These are phyloP conservation scores for Neurospora sp. DNA, from an alignment of 2,329 filamentous ascomycete species.

Conservation along the genomic window DNA sequence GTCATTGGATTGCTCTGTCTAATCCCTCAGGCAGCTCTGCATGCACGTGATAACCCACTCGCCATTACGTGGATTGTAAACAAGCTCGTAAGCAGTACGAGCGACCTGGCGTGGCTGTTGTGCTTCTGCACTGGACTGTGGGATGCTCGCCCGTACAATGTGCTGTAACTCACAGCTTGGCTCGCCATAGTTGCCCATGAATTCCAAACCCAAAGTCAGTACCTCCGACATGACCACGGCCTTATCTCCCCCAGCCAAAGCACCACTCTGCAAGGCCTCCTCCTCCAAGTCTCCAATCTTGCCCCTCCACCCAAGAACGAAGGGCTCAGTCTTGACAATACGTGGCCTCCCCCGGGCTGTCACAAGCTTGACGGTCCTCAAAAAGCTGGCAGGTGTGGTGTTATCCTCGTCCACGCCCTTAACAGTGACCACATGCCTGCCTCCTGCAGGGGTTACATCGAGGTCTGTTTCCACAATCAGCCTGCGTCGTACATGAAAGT, in stretches of 20 bases:
- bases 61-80: neutral
- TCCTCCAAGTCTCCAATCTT: neutral
- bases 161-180: slow-evolving; percentile 16
- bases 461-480: slow-evolving; percentile 20
- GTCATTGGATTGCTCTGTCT: neutral
- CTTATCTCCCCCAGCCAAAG: neutral
- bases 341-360: slow-evolving; percentile 6
- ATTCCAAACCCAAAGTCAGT: slow-evolving; percentile 11
- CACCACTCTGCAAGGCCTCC: neutral
- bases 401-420: slow-evolving; percentile 30
- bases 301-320: neutral
- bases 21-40: neutral
- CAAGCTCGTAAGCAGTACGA: neutral
- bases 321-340: neutral
- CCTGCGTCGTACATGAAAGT: slow-evolving; percentile 27
- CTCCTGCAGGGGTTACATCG: slow-evolving; percentile 10
- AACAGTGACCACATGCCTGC: slow-evolving; percentile 21
- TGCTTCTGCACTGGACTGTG: neutral
- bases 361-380: slow-evolving; percentile 29
- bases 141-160: neutral
- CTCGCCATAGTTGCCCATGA: slow-evolving; percentile 38
- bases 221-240: neutral
- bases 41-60: neutral
- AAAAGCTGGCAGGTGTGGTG: slow-evolving; percentile 28
- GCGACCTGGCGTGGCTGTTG: neutral